Evolutionary conservation across 179 eudicot genomes (phyloP).

Genomic region (Sideroxylon spinosum): DNA sequence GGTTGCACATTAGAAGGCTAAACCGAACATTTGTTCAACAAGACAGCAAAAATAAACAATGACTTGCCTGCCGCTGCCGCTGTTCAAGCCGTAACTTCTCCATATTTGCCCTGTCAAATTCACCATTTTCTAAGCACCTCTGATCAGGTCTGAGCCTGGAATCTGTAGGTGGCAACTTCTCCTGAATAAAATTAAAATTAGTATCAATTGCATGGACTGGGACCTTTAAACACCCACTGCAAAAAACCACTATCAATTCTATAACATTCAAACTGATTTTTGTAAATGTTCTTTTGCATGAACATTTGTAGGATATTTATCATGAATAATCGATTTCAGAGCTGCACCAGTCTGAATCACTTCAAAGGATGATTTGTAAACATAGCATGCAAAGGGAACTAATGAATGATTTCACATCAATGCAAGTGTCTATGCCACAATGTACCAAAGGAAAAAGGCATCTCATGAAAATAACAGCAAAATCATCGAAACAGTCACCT

Average conservation of each 20-base stretch:
- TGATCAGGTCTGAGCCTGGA: slow-evolving; percentile 71
- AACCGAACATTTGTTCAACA: background rate
- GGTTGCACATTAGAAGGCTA: background rate
- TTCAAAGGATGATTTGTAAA: background rate
- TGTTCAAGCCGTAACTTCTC: slow-evolving; percentile 67
- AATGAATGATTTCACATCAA: background rate
- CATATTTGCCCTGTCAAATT: slow-evolving; percentile 55
- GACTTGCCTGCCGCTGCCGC: slow-evolving; percentile 72
- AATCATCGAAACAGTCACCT: slow-evolving; percentile 39
- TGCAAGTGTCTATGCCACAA: background rate
- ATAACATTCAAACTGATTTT: background rate
- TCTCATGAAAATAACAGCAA: background rate
- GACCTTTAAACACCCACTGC: background rate
- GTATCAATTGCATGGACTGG: background rate
- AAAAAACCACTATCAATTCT: background rate
- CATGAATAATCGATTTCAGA: background rate
- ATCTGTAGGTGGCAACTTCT: slow-evolving; percentile 65
- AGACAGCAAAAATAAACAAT: background rate
- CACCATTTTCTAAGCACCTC: slow-evolving; percentile 61
- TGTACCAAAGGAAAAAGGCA: background rate
- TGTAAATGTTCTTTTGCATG: background rate
- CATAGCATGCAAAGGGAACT: background rate
- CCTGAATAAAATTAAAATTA: slow-evolving; percentile 28
- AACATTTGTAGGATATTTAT: background rate
- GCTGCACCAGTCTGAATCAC: background rate